phyloP scores from a whole-genome alignment of 2,329 filamentous ascomycete species.

The Colletotrichum cereale region DNA sequence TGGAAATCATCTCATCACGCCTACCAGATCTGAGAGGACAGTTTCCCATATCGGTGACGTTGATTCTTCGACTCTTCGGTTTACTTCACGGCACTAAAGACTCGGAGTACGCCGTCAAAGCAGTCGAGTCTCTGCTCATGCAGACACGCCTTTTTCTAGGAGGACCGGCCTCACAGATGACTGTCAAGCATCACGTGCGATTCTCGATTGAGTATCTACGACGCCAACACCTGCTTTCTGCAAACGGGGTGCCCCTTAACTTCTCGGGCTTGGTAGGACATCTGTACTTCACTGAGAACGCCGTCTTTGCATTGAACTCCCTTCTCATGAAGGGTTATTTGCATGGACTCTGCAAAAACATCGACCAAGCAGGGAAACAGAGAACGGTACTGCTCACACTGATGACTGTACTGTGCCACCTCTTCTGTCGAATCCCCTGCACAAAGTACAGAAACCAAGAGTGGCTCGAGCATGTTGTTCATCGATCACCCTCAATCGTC shows the following conservation, averaged over 20 bases:
- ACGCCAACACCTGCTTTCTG: slow-evolving; percentile 74
- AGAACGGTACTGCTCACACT: slow-evolving; percentile 67
- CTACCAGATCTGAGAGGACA: slow-evolving; percentile 82
- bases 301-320: slow-evolving; percentile 81
- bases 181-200: slow-evolving; percentile 80
- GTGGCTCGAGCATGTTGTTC: slow-evolving; percentile 60
- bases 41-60: slow-evolving; percentile 80
- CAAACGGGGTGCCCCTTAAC: slow-evolving; percentile 74
- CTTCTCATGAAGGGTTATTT: slow-evolving; percentile 80
- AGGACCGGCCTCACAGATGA: slow-evolving; percentile 74
- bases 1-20: slow-evolving; percentile 78
- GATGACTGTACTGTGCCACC: slow-evolving; percentile 76
- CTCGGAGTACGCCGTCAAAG: slow-evolving; percentile 70
- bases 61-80: slow-evolving; percentile 77
- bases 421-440: slow-evolving; percentile 73
- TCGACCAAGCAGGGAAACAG: slow-evolving; percentile 58
- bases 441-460: slow-evolving; percentile 57
- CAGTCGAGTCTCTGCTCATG: slow-evolving; percentile 76
- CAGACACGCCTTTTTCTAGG: slow-evolving; percentile 79
- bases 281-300: slow-evolving; percentile 82
- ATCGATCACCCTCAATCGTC: slow-evolving; percentile 68
- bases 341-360: slow-evolving; percentile 68
- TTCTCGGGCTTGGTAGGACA: slow-evolving; percentile 79
- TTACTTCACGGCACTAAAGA: slow-evolving; percentile 75
- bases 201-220: slow-evolving; percentile 87